Conservation (phyloP, 805 yeast genomes). For the Grigorovia jiainica region DNA sequence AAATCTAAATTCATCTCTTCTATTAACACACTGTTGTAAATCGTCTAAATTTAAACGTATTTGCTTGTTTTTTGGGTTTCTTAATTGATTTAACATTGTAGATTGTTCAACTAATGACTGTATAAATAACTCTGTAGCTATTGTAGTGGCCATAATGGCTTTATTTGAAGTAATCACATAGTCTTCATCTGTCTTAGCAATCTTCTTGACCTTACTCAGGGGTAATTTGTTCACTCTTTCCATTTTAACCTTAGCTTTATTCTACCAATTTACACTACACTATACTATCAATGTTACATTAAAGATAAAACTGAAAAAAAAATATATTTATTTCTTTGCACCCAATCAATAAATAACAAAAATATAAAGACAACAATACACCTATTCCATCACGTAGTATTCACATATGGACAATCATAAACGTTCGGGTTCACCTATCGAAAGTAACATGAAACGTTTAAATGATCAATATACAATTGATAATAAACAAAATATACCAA, state of each 20-base stretch:
- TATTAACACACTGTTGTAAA: conserved; percentile 13
- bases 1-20: conserved; percentile 18
- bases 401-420: background rate
- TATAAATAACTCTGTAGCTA: conserved; percentile 24
- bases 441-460: background rate
- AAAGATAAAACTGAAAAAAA: too few relatives aligned
- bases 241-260: background rate
- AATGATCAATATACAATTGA: background rate
- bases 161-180: conserved; percentile 17
- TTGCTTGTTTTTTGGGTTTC: conserved; percentile 1
- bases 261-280: too few relatives aligned
- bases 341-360: too few relatives aligned
- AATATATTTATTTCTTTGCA: too few relatives aligned
- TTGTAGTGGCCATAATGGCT: conserved; percentile 22
- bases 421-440: background rate
- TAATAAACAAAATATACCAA: background rate
- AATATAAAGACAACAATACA: too few relatives aligned
- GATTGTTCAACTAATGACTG: conserved; percentile 22
- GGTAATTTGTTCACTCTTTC: conserved; percentile 11
- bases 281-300: too few relatives aligned
- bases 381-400: too few relatives aligned
- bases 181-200: conserved; percentile 23
- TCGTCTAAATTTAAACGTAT: conserved; percentile 18
- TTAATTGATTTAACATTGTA: conserved; percentile 13
- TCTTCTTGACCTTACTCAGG: conserved; percentile 20